Evolutionary conservation across 208 protist genomes (phyloP), one percentile per base, ranked within the genome.

Genomic region (Leishmania lainsoni): DNA sequence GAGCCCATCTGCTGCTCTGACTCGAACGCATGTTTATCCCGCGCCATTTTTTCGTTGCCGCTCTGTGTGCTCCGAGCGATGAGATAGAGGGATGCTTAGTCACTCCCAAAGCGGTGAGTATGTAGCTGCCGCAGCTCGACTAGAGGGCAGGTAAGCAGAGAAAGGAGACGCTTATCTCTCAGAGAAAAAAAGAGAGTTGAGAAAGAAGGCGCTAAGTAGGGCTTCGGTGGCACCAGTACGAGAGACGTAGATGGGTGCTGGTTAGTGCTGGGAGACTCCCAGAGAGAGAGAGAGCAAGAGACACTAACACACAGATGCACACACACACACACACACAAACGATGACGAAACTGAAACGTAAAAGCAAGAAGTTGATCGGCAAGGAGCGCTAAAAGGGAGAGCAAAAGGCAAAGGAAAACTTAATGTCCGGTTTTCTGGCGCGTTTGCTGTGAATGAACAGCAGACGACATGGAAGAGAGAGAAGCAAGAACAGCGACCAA

Each of bases 1-100:
- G 88, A 91, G 59, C 96, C 96, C 78, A 93, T 86, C 77, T 90
- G 90, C 76, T 88, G 87, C 84, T 98, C 94, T 45, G 91, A 82
- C 86, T 98, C 93, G 77, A 95, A 96, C 6, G 86, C 83, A 75
- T 95, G 87, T 39, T 84, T 70, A 81, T 93, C 87, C 58, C 91
- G 90, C 49, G 85, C 77, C 91, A 93, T 96, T 20, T 52, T 83
- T 59, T 52, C n/a, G 35, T 10, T 63, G 22, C 9, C 20, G 8
- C 1, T n/a, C 26, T 42, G 49, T 26, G n/a, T 20, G 35, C 0
- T 45, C 39, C 12, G 32, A 29, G 45, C 2, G 20, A 48, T 3
- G n/a, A 75, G 49, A 54, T 45, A 75, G 20, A 54, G n/a, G 14
- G 48, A 42, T 32, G 49, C 29, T 20, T 16, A 39, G 20, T 20